Conservation (phyloP, 352 stramenopile species). For the Paralagenidium karlingii region DNA sequence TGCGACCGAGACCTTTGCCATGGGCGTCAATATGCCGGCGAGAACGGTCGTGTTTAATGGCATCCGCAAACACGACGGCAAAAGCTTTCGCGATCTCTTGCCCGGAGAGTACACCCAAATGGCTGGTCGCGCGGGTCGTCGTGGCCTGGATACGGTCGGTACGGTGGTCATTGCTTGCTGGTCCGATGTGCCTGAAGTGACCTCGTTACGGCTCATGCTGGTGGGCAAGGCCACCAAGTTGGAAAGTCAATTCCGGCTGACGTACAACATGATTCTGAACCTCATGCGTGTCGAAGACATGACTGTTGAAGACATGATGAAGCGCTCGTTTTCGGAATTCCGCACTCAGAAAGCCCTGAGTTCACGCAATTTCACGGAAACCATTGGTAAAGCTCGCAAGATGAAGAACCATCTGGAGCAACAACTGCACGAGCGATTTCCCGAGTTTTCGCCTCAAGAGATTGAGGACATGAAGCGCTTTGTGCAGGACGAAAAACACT, state of each 20-base stretch:
- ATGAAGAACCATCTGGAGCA: conserved; percentile 35
- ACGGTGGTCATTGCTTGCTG: conserved; percentile 96
- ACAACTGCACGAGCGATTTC: conserved; percentile 40
- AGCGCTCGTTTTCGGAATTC: conserved; percentile 94
- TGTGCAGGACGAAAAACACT: conserved; percentile 1
- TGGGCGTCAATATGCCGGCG: conserved; percentile 99
- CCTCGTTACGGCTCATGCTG: conserved; percentile 89
- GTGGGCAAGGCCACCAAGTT: conserved; percentile 92
- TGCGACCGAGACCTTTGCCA: conserved; percentile 99
- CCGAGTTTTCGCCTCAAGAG: conserved; percentile 19
- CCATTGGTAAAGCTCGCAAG: conserved; percentile 50
- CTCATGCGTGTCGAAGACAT: conserved; percentile 86
- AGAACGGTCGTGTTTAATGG: conserved; percentile 95
- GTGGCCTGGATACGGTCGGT: conserved; percentile 94
- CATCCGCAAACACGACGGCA: conserved; percentile 96
- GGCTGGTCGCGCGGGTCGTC: conserved; percentile 93
- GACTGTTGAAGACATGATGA: conserved; percentile 94
- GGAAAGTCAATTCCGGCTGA: conserved; percentile 95
- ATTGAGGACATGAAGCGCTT: too few relatives aligned
- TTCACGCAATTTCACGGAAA: conserved; percentile 60
- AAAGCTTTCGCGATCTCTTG: conserved; percentile 81
- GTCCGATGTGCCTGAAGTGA: conserved; percentile 95
- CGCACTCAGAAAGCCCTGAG: conserved; percentile 84
- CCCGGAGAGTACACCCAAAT: conserved; percentile 93
- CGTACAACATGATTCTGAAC: conserved; percentile 99